Base-by-base conservation (phyloP, 495 filamentous ascomycete genomes). In the Xylaria grammica region DNA sequence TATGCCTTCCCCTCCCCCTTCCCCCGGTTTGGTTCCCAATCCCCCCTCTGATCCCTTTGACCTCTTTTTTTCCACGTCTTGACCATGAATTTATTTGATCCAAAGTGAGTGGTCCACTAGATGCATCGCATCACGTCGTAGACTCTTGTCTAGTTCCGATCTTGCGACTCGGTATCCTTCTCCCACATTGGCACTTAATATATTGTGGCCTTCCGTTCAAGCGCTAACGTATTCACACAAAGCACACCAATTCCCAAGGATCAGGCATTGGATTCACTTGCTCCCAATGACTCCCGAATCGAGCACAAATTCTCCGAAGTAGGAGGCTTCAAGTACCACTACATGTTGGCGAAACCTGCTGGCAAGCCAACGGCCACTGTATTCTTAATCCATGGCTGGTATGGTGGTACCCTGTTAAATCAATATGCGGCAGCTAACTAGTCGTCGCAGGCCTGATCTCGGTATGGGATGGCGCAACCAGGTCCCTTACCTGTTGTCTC, bases 391-490 rank as follows among this genome's bases (percentile, higher is more conserved):
- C 84, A 86, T 69, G 81, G 80, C 67, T 92, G 74, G 87, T 89
- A 67, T 63, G 78, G 52, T 42, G 13, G n/a, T 44, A n/a, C 10
- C 19, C 53, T 2, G 10, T 44, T 13, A 34, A 20, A n/a, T 36
- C 38, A 15, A n/a, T 30, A 32, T 8, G 40, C 27, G 20, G 42
- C 46, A 63, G 50, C 60, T 63, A 1, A 63, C 32, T 22, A 15
- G 20, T 44, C n/a, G 4, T 60, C 8, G 17, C 27, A 74, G 72
- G 87, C 90, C 76, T 1, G 90, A 94, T 74, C 67, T 90, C 27
- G 85, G 84, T 20, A 82, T 89, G 69, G 88, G 84, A 75, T 94
- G 92, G 92, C 86, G 93, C 57, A 87, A 89, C 76, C 90, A 96
- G 74, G 92, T 97, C 70, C 92, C 92, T 8, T 78, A 86, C 74